Conservation (phyloP, 257 asterid genomes). For the Eustoma russellianum region DNA sequence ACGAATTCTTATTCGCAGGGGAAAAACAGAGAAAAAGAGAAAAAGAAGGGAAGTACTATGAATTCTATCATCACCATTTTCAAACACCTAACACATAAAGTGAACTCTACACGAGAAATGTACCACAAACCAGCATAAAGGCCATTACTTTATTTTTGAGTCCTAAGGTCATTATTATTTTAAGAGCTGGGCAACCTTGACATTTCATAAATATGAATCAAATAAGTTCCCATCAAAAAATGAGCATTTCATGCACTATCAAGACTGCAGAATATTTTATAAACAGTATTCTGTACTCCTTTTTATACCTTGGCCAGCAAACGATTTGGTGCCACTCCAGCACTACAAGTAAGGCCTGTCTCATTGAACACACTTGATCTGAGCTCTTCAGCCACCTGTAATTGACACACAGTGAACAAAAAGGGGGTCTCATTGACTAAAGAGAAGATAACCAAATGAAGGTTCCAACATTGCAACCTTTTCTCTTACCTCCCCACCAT, state of each 20-base stretch:
- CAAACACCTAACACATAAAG: too few species aligned
- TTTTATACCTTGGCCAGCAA: slow-evolving; percentile 79
- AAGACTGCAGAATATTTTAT: neutral
- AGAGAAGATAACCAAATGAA: slow-evolving; percentile 4
- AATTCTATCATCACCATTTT: too few species aligned
- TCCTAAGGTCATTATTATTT: too few species aligned
- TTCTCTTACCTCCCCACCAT: slow-evolving; percentile 58
- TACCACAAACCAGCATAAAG: too few species aligned
- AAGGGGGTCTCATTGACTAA: slow-evolving; percentile 2
- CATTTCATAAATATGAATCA: neutral
- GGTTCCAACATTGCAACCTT: slow-evolving; percentile 4
- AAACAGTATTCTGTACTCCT: neutral
- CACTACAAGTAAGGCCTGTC: slow-evolving; percentile 97
- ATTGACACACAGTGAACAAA: slow-evolving; percentile 1
- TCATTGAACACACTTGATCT: slow-evolving; percentile 55
- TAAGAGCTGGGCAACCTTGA: neutral
- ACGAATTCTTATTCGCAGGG: too few species aligned
- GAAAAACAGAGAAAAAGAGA: too few species aligned
- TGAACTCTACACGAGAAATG: too few species aligned
- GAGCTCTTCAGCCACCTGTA: slow-evolving; percentile 76
- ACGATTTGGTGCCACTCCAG: slow-evolving; percentile 91
- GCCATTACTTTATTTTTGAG: too few species aligned
- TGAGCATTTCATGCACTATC: neutral
- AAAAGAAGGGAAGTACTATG: too few species aligned
- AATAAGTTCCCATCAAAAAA: neutral